Evolutionary conservation across 768 basidiomycete species (phyloP), one percentile per base, ranked within the genome.

Genomic region (Erythrobasidium yunnanense): DNA sequence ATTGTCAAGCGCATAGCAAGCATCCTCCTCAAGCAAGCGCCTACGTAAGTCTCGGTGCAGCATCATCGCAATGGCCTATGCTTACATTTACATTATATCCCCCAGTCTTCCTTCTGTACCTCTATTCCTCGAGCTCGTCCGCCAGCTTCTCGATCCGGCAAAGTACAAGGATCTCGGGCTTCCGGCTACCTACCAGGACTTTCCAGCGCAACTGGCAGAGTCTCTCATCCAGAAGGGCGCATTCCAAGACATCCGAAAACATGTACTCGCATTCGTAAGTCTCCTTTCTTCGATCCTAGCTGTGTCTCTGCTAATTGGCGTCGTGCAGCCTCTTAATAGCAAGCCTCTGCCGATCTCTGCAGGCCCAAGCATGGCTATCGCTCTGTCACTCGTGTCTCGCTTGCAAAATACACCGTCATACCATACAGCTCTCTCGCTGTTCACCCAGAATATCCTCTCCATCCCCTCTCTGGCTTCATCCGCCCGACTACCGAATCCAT

Each of bases 121-220:
- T 15, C 62, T 68, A 1, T 68, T 68, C 27, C 29, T 65, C 4
- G 67, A 68, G 50, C 23, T 68, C 11, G 51, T 65, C 5, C 62
- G 51, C 25, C 67, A 68, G 67, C 62, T 68, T 4, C 49, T 53
- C 33, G 67, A 68, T 38, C 60, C 63, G 18, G 4, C 63, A 15
- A 60, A 62, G 34, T 68, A 63, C 47, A 5, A 18, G n/a, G 45
- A 38, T n/a, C 45, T 67, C 45, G 5, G 30, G 25, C 23, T 22
- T 13, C 23, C 25, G 29, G 6, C 13, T 17, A 18, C 13, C 5
- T 22, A 49, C 3, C 22, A 42, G 20, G 32, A 33, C 34, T 54
- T 65, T 25, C 63, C 50, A 20, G 15, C 30, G 18, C 25, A 65
- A 20, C 62, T 68, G 20, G 51, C 60, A 30, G 60, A n/a, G 25